These are phyloP conservation scores for Boehmeria nivea DNA, from an alignment of 306 rosid genomes.

Conservation along the genomic window DNA sequence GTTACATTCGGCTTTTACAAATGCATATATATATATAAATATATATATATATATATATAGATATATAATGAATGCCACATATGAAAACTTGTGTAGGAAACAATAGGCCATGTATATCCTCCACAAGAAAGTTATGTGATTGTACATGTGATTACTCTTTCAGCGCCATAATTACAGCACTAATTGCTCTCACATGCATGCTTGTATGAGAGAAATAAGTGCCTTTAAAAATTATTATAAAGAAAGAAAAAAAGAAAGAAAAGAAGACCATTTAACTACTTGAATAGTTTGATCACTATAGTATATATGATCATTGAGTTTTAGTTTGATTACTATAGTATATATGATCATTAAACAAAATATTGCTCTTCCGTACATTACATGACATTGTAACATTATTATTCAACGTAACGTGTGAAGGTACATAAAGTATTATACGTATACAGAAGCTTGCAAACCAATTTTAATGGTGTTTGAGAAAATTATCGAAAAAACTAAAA, in stretches of 20 bases:
- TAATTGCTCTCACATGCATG: conserved; percentile 53
- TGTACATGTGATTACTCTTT: conserved; percentile 24
- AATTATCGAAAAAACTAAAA: too few relatives aligned
- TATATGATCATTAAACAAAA: too few relatives aligned
- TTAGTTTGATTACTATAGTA: too few relatives aligned
- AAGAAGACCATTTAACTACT: background rate
- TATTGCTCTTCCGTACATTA: background rate
- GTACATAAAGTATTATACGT: background rate
- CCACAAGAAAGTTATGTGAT: background rate
- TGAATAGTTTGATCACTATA: too few relatives aligned
- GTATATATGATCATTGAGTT: too few relatives aligned
- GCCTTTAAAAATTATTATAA: conserved; percentile 2
- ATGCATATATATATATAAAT: too few relatives aligned
- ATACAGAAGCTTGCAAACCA: too few relatives aligned
- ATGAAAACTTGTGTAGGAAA: conserved; percentile 4
- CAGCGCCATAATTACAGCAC: conserved; percentile 38
- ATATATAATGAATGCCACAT: conserved; percentile 2
- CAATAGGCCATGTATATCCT: background rate
- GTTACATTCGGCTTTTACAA: too few relatives aligned
- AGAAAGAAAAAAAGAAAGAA: conserved; percentile 25
- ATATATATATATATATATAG: background rate
- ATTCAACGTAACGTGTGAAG: background rate
- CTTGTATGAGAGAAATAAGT: conserved; percentile 28
- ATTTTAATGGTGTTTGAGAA: too few relatives aligned
- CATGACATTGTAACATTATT: background rate